phyloP scores from a whole-genome alignment of 2,329 filamentous ascomycete genomes.

The Huntiella savannae region DNA sequence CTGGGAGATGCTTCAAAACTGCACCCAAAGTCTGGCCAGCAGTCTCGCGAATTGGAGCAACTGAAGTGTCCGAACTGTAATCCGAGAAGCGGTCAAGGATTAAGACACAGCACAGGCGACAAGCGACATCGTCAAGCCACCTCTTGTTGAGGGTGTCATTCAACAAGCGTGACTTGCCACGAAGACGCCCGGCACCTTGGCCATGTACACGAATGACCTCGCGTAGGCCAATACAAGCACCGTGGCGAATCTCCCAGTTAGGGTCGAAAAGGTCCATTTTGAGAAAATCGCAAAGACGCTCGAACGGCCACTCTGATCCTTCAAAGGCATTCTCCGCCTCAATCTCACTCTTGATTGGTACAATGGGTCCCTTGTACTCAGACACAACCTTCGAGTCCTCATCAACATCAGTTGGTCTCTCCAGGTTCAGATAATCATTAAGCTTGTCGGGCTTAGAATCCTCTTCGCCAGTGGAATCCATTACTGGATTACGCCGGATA shows the following conservation, averaged over 20 bases:
- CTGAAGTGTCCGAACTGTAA: conserved; percentile 92
- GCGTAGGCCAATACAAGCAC: conserved; percentile 82
- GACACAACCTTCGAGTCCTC: conserved; percentile 85
- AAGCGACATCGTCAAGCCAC: conserved; percentile 92
- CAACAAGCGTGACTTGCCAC: conserved; percentile 48
- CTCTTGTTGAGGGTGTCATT: conserved; percentile 64
- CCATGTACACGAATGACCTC: conserved; percentile 89
- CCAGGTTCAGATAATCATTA: conserved; percentile 78
- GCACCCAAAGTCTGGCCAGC: conserved; percentile 87
- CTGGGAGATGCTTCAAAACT: conserved; percentile 64
- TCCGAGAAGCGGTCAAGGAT: conserved; percentile 97
- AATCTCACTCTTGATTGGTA: conserved; percentile 71
- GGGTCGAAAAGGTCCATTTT: conserved; percentile 85
- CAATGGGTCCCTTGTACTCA: conserved; percentile 74
- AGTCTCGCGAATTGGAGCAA: conserved; percentile 88
- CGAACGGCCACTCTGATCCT: conserved; percentile 81
- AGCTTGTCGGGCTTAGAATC: conserved; percentile 37
- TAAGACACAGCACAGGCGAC: conserved; percentile 81
- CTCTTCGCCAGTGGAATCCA: conserved; percentile 43
- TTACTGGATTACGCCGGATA: conserved; percentile 40
- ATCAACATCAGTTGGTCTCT: conserved; percentile 57
- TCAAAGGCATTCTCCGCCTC: conserved; percentile 59
- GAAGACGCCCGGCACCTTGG: conserved; percentile 60
- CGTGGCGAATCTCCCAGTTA: conserved; percentile 89
- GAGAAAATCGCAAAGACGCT: conserved; percentile 82